phyloP scores from a whole-genome alignment of 2,329 filamentous ascomycete species.

The Trichocomaceae sp. region DNA sequence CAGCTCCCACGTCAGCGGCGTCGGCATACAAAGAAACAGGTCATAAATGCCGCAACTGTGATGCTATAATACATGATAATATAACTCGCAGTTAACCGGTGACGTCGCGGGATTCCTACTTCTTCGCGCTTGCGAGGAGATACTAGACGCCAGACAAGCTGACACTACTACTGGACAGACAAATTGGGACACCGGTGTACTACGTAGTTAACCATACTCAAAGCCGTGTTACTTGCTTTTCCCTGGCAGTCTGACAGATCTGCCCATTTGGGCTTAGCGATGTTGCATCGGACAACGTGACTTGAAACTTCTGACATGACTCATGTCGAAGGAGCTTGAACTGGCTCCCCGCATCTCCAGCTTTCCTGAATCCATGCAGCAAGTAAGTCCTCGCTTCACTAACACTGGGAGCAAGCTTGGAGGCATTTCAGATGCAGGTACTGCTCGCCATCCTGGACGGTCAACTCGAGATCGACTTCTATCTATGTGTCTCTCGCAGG shows the following conservation, averaged over 20 bases:
- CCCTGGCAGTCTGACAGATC: no score
- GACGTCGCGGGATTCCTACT: no score
- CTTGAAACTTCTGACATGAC: neutral
- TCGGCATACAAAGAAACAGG: neutral
- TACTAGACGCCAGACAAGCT: no score
- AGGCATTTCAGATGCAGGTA: neutral
- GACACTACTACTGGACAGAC: neutral
- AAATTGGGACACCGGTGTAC: neutral
- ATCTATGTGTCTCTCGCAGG: neutral
- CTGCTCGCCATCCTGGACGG: neutral
- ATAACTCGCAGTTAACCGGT: no score
- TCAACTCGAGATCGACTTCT: neutral
- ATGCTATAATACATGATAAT: neutral
- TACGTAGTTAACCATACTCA: no score
- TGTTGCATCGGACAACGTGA: constrained; percentile 4
- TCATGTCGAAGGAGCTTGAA: neutral
- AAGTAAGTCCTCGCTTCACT: neutral
- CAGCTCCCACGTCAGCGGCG: neutral
- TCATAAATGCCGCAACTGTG: neutral
- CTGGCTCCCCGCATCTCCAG: neutral
- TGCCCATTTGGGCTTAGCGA: neutral
- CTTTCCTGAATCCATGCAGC: neutral
- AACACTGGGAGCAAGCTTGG: neutral
- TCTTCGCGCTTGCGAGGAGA: neutral
- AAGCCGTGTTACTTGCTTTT: no score